phyloP scores from a whole-genome alignment of 129 eudicot species.

The Tagetes patula region DNA sequence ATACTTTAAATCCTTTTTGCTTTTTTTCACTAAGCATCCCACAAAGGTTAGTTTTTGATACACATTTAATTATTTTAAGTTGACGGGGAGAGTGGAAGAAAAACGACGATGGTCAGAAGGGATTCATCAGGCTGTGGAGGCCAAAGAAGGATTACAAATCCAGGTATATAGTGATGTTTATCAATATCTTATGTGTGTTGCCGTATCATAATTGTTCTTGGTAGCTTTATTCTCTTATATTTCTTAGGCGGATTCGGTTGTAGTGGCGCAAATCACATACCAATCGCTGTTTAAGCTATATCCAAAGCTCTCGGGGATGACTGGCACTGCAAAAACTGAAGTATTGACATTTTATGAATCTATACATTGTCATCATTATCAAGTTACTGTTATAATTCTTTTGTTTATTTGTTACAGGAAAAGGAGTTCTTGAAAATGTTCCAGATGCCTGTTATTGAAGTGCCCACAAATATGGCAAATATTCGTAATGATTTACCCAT shows the following conservation, averaged over 20 bases:
- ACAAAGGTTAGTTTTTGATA: neutral
- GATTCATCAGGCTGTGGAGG: constrained; percentile 98
- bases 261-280: constrained; percentile 93
- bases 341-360: constrained; percentile 42
- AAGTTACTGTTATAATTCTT: constrained; percentile 1
- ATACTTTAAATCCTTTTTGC: neutral
- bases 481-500: constrained; percentile 88
- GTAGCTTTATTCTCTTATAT: constrained; percentile 9
- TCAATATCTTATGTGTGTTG: constrained; percentile 10
- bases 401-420: constrained; percentile 55
- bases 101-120: constrained; percentile 97
- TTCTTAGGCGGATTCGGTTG: constrained; percentile 81
- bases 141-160: constrained; percentile 88
- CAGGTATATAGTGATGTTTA: constrained; percentile 47
- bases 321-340: constrained; percentile 99
- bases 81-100: constrained; percentile 99
- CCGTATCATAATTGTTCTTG: neutral
- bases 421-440: constrained; percentile 97
- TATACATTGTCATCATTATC: neutral
- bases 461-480: constrained; percentile 92
- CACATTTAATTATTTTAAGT: constrained; percentile 39
- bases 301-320: constrained; percentile 99
- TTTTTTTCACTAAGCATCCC: neutral
- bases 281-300: constrained; percentile 96
- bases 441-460: constrained; percentile 92